Evolutionary conservation across 257 asterid genomes (phyloP), one percentile per base, ranked within the genome.

Genomic region (Hygrophila difformis): DNA sequence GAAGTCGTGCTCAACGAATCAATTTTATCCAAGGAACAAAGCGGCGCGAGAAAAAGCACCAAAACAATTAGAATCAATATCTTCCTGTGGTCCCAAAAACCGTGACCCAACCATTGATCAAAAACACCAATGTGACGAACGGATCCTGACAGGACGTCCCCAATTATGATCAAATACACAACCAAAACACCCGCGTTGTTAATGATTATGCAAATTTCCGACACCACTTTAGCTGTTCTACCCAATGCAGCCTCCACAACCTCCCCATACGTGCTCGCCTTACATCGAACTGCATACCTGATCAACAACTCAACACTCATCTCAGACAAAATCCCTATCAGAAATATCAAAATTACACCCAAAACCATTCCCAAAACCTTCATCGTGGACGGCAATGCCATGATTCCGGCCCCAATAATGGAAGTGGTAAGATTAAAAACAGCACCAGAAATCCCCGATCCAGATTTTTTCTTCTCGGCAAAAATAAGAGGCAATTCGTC

Each of bases 321-420:
- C 58, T 91, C 98, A 4, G 94, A 82, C 58, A 91, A 59, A 47
- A 86, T 22, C 3, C 93, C 96, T 66, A 91, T 86, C 20, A 82
- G 39, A 51, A 82, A 39, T 47, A 91, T 91, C 48, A 86, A 57
- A 18, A 80, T 43, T 46, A 82, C 55, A 12, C 98, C 98, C 47
- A 76, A 26, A 57, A 57, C 67, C 18, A 91, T 39, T 10, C 98
- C 98, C 63, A 91, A 54, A 51, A 91, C 93, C 55, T 86, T 86
- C 96, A 86, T 82, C 0, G 98, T 71, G 34, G 96, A 96, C 3
- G 98, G 96, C 61, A 91, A 60, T 56, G 98, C 96, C 98, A 91
- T 91, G 52, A 91, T 81, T 48, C 98, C 98, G 19, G 98, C 98
- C 49, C 98, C 98, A 37, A 91, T 73, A 38, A 91, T 66, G 3